Conservation (phyloP, 805 yeast species). For the Grigorovia transvaalensis region DNA sequence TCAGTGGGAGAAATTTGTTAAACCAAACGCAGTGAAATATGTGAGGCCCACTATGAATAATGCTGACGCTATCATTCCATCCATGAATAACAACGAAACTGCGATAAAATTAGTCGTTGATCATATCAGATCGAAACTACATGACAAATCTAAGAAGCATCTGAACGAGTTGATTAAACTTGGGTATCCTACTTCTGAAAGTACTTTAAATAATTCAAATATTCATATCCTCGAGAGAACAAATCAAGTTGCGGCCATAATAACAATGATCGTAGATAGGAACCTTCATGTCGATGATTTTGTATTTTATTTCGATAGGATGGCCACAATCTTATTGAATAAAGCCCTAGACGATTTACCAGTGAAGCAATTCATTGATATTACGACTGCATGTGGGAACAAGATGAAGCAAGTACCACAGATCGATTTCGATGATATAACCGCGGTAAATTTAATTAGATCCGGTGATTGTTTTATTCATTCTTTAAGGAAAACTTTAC, state of each 20-base stretch:
- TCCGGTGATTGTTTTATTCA: conserved; percentile 90
- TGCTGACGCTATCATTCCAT: conserved; percentile 86
- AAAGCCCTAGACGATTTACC: conserved; percentile 49
- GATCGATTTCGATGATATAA: conserved; percentile 36
- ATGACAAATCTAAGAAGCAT: conserved; percentile 56
- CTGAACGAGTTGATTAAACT: conserved; percentile 49
- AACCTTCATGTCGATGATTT: conserved; percentile 61
- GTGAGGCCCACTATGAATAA: conserved; percentile 54
- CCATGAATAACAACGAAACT: conserved; percentile 71
- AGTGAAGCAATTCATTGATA: conserved; percentile 28
- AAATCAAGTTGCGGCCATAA: conserved; percentile 62
- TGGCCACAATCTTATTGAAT: conserved; percentile 62
- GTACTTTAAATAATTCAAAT: conserved; percentile 12
- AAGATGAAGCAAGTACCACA: conserved; percentile 18
- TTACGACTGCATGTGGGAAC: conserved; percentile 36
- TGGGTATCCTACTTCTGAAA: conserved; percentile 12
- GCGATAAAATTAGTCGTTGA: conserved; percentile 73
- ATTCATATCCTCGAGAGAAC: conserved; percentile 31
- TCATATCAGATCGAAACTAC: conserved; percentile 67
- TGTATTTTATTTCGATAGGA: conserved; percentile 74
- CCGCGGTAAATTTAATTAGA: conserved; percentile 72
- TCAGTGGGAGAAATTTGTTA: conserved; percentile 88
- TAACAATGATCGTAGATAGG: conserved; percentile 54
- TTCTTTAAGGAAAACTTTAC: conserved; percentile 64
- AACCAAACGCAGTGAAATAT: conserved; percentile 75